Conservation (phyloP, 2,329 filamentous ascomycete species). For the Calycina herbarum region DNA sequence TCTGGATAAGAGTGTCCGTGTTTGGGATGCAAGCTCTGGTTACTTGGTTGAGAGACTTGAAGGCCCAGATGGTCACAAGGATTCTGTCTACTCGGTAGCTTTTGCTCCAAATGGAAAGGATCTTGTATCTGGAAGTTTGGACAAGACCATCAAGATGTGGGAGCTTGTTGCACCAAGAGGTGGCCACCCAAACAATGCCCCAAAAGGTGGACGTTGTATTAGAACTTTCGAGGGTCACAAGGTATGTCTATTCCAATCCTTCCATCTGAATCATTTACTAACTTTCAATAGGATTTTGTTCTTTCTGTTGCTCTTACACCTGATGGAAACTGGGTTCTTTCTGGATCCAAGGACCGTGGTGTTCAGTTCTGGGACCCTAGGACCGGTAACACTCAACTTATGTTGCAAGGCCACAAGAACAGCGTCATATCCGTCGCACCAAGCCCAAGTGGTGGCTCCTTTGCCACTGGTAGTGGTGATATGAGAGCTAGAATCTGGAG, state of each 20-base stretch:
- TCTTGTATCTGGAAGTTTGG: conserved; percentile 89
- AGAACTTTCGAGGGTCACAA: conserved; percentile 97
- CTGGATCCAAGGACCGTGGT: conserved; percentile 93
- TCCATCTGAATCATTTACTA: conserved; percentile 18
- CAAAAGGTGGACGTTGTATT: conserved; percentile 88
- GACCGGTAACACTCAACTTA: conserved; percentile 91
- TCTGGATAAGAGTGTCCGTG: conserved; percentile 94
- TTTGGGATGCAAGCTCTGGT: conserved; percentile 89
- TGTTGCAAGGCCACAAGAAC: conserved; percentile 99
- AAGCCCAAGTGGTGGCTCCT: conserved; percentile 78
- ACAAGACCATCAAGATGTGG: conserved; percentile 99
- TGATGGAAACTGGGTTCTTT: conserved; percentile 93
- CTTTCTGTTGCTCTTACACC: conserved; percentile 93
- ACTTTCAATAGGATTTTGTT: conserved; percentile 77
- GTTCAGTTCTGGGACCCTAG: conserved; percentile 98
- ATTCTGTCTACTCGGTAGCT: conserved; percentile 93
- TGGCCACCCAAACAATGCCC: conserved; percentile 62
- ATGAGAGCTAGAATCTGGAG: conserved; percentile 98
- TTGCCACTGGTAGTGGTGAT: conserved; percentile 95
- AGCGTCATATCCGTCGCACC: conserved; percentile 97
- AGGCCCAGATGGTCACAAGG: conserved; percentile 91
- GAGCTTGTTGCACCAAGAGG: conserved; percentile 75
- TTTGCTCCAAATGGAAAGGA: conserved; percentile 93
- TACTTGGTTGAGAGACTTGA: conserved; percentile 89
- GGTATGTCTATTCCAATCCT: conserved; percentile 48